These are phyloP conservation scores for Pseudopyricularia cyperi DNA, from an alignment of 2,329 filamentous ascomycete genomes.

Conservation along the genomic window DNA sequence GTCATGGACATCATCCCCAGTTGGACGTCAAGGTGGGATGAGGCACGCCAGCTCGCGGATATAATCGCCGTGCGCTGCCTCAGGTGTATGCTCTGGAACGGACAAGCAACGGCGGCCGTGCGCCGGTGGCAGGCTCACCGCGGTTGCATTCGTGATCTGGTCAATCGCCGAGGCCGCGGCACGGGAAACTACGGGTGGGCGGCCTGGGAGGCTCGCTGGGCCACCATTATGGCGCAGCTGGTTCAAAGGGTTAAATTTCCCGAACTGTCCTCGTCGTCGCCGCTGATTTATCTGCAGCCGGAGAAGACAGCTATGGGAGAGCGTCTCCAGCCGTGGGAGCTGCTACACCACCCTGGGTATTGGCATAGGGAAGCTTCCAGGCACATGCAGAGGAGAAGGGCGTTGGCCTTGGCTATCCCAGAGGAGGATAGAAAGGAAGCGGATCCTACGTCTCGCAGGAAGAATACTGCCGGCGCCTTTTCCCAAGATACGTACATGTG, in stretches of 20 bases:
- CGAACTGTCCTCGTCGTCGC: constrained; percentile 30
- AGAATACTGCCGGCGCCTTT: constrained; percentile 36
- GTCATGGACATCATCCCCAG: constrained; percentile 79
- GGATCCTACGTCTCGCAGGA: constrained; percentile 30
- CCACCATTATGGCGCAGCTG: constrained; percentile 47
- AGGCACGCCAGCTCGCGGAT: constrained; percentile 81
- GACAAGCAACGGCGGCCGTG: constrained; percentile 66
- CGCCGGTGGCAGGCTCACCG: constrained; percentile 71
- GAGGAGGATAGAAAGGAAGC: constrained; percentile 44
- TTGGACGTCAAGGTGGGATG: constrained; percentile 84
- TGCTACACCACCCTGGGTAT: constrained; percentile 53
- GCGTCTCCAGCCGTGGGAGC: constrained; percentile 48
- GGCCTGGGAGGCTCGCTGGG: constrained; percentile 77
- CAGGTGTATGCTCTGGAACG: constrained; percentile 70
- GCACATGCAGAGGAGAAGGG: constrained; percentile 40
- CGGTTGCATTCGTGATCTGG: constrained; percentile 58
- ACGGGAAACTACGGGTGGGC: constrained; percentile 86
- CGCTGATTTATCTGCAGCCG: constrained; percentile 35
- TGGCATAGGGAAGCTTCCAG: constrained; percentile 50
- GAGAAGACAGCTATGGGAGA: constrained; percentile 48
- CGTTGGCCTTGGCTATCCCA: constrained; percentile 41
- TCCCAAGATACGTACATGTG: constrained; percentile 56
- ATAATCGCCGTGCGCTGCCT: constrained; percentile 67
- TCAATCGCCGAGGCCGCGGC: constrained; percentile 74
- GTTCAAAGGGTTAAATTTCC: constrained; percentile 40